Conservation (phyloP, 257 asterid genomes). For the Eucommia ulmoides region DNA sequence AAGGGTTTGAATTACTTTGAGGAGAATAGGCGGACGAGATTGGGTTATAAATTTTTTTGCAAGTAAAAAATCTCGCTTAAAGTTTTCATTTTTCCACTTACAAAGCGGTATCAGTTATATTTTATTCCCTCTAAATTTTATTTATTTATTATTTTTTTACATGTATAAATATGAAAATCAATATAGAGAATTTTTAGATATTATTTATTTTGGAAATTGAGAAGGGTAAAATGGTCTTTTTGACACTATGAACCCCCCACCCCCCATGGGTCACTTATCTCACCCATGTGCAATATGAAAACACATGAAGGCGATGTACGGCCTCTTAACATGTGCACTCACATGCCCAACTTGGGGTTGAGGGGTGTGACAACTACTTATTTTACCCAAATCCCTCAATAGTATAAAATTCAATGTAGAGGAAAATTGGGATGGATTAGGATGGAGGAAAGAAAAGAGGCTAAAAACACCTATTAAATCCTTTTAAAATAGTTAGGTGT, state of each 20-base stretch:
- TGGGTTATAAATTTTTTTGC: background rate
- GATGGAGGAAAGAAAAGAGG: no score
- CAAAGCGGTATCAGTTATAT: background rate
- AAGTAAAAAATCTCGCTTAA: background rate
- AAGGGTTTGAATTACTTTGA: no score
- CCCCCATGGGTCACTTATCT: slow-evolving; percentile 5
- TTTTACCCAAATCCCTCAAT: no score
- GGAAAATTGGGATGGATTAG: no score
- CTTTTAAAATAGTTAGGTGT: no score
- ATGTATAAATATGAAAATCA: background rate
- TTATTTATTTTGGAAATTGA: no score
- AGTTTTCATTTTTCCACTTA: background rate
- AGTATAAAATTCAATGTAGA: no score
- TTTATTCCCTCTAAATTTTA: background rate
- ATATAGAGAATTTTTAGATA: no score
- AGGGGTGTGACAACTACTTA: no score
- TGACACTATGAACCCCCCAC: background rate
- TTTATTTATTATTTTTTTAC: background rate
- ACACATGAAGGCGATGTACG: slow-evolving; percentile 23
- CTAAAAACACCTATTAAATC: no score
- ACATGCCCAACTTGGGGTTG: slow-evolving; percentile 29
- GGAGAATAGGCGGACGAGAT: no score
- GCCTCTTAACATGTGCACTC: slow-evolving; percentile 36
- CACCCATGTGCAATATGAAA: slow-evolving; percentile 30
- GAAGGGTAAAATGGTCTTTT: background rate